Base-by-base conservation (phyloP, 2,329 filamentous ascomycete species). In the Alternaria viburni region DNA sequence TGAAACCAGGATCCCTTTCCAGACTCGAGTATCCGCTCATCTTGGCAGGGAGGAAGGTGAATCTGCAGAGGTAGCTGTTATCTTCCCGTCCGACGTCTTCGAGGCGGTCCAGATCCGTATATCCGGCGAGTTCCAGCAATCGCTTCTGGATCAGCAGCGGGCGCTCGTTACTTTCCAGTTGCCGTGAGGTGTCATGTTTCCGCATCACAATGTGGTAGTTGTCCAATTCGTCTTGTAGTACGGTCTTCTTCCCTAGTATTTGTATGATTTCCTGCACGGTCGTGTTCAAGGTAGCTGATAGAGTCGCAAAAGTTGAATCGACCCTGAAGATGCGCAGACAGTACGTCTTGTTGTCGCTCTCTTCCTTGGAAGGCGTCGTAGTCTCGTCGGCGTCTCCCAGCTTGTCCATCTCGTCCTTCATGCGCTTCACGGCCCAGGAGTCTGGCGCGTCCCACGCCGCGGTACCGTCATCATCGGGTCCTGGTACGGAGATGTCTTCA, bases 131-230 rank as follows among this genome's bases (percentile, higher is more conserved):
- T 79, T 97, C 91, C 17, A 99, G 83, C 17, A 99, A 85, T 51
- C 90, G 87, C 81, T 97, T 98, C 79, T 99, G 96, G 74, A 99
- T 93, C 23, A 96, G 85, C 36, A 98, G 86, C 1, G 96, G 96
- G 47, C 93, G 88, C 80, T 99, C 96, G 13, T 86, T 86, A 5
- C 89, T 86, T 54, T 89, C 87, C 12, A 99, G 86, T 62, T 97
- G 92, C 49, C 94, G 88, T 17, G 93, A 91, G 21, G 96, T 87
- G 71, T 96, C 93, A 77, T 97, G 94, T 81, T 96, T 97, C 72
- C 91, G 93, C 84, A 99, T 88, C 44, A 98, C 91, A 64, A 99
- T 96, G 77, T 97, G 93, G 79, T 97, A 99, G 70, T 97, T 97
- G 73, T 96, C 92, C 61, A 97, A 82, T 67, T 93, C 92, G 71